Conservation (phyloP, 192 early-diverging fungal genomes). For the Hyaloraphidium curvatum region DNA sequence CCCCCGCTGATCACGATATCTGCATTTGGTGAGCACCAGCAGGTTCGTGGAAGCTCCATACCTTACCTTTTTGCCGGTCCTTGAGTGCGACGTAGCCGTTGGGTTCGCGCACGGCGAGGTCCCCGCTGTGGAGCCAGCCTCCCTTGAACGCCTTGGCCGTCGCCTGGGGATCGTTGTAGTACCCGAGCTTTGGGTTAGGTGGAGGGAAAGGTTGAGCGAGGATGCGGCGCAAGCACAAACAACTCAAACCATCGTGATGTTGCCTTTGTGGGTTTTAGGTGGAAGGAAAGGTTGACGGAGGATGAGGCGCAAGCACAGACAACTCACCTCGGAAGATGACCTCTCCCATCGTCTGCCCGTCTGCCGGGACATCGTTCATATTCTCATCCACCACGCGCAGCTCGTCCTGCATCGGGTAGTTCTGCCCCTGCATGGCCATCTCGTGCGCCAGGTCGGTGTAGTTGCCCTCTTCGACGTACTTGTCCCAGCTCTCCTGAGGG, state of each 20-base stretch:
- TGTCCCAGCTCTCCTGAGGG: constrained; percentile 11
- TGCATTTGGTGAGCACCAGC: neutral
- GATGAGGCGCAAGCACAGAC: neutral
- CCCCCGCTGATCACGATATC: constrained; percentile 16
- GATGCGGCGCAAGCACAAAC: neutral
- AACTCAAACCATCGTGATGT: constrained; percentile 25
- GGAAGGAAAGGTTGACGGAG: neutral
- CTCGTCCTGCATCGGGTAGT: constrained; percentile 27
- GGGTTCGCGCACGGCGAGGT: constrained; percentile 32
- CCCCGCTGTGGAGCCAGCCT: constrained; percentile 35
- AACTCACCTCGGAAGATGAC: constrained; percentile 24
- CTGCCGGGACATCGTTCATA: constrained; percentile 20
- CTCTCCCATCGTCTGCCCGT: constrained; percentile 34
- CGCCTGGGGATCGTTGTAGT: constrained; percentile 24
- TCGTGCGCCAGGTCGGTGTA: constrained; percentile 17
- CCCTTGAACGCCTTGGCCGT: constrained; percentile 30
- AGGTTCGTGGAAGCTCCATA: constrained; percentile 26
- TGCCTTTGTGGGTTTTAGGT: constrained; percentile 22
- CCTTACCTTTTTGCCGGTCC: constrained; percentile 23
- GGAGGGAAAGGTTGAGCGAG: neutral
- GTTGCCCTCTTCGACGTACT: constrained; percentile 8
- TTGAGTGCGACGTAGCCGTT: constrained; percentile 37
- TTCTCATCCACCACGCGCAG: constrained; percentile 23
- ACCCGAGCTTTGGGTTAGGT: neutral
- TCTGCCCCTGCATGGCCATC: constrained; percentile 29